These are phyloP conservation scores for Podospora pseudocomata DNA, from an alignment of 495 filamentous ascomycete species.

Conservation along the genomic window DNA sequence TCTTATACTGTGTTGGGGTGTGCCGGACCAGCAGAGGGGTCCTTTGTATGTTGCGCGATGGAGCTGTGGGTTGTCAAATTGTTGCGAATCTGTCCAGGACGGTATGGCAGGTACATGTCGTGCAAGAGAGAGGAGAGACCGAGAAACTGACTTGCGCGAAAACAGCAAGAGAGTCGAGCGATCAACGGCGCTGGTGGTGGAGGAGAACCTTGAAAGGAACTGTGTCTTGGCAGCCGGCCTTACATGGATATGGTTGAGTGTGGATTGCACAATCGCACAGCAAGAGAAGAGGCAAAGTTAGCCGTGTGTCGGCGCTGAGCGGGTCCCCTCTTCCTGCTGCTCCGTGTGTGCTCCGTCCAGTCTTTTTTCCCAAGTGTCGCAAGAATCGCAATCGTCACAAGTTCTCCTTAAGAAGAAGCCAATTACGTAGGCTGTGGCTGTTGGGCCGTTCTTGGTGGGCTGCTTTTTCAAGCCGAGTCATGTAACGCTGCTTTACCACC, in stretches of 20 bases:
- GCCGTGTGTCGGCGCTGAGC: conserved; percentile 19
- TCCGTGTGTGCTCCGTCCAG: neutral
- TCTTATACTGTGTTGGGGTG: neutral
- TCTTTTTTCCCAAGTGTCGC: conserved; percentile 2
- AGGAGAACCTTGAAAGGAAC: conserved; percentile 20
- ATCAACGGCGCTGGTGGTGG: neutral
- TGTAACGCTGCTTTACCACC: conserved; percentile 1
- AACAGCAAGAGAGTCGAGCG: neutral
- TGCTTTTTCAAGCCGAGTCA: conserved; percentile 12
- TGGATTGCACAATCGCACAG: conserved; percentile 20
- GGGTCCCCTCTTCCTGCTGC: neutral
- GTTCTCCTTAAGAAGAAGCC: neutral
- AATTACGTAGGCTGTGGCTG: conserved; percentile 4
- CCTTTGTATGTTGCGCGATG: neutral
- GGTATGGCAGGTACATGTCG: neutral
- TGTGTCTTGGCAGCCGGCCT: conserved; percentile 20
- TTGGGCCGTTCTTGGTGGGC: conserved; percentile 7
- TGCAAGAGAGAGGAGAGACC: conserved; percentile 14
- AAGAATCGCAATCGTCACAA: conserved; percentile 6
- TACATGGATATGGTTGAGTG: conserved; percentile 11
- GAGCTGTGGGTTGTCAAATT: neutral
- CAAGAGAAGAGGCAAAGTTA: conserved; percentile 3
- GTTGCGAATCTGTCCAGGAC: neutral
- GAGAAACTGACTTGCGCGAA: neutral
- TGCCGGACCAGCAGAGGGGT: conserved; percentile 1